Evolutionary conservation across 2,329 filamentous ascomycete species (phyloP).

Genomic region (Gremmenia infestans): DNA sequence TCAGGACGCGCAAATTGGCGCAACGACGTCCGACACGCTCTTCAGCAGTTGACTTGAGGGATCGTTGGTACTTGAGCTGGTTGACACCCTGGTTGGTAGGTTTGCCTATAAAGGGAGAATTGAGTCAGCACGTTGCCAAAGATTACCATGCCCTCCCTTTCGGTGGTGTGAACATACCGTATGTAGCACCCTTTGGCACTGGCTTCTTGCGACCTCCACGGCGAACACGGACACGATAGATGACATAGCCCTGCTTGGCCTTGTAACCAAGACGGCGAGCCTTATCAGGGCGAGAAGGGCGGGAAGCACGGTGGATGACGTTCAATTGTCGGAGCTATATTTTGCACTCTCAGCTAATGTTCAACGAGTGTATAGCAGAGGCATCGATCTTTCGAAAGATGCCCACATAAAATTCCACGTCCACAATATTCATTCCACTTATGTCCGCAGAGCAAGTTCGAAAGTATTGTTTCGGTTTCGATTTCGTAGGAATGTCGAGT

Average conservation of each 20-base stretch:
- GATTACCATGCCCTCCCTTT: neutral
- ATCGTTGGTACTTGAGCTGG: conserved; percentile 99
- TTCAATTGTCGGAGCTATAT: conserved; percentile 99
- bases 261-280: conserved; percentile 99
- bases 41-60: conserved; percentile 94
- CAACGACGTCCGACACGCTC: conserved; percentile 99
- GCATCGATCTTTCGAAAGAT: conserved; percentile 16
- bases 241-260: conserved; percentile 99
- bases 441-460: conserved; percentile 22
- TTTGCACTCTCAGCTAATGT: conserved; percentile 99
- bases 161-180: conserved; percentile 58
- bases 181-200: conserved; percentile 95
- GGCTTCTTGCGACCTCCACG: conserved; percentile 98
- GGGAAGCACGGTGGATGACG: conserved; percentile 98
- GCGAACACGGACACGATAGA: conserved; percentile 98
- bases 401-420: conserved; percentile 15
- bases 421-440: conserved; percentile 30
- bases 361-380: conserved; percentile 99
- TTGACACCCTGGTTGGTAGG: conserved; percentile 99
- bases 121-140: conserved; percentile 4
- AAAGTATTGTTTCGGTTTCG: conserved; percentile 1
- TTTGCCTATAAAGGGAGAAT: conserved; percentile 64
- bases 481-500: conserved; percentile 27
- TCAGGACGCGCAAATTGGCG: conserved; percentile 98
- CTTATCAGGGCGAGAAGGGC: conserved; percentile 98